phyloP scores from a whole-genome alignment of 148 eudicot genomes.

The Vaccinium darrowii region DNA sequence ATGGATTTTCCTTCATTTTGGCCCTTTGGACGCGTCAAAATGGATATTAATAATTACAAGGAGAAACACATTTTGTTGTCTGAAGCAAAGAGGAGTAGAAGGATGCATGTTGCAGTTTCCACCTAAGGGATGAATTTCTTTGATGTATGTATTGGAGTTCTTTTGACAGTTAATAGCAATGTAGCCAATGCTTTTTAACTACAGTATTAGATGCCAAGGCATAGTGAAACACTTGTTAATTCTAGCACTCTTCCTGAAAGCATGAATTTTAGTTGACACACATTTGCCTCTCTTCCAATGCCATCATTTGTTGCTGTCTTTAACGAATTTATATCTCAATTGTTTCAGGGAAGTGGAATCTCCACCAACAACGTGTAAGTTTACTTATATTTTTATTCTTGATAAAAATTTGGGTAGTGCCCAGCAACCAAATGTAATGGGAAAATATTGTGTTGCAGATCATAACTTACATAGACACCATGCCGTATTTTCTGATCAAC shows the following conservation, averaged over 20 bases:
- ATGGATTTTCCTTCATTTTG: neutral
- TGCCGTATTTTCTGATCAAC: constrained; percentile 26
- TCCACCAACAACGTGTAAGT: constrained; percentile 28
- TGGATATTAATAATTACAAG: neutral
- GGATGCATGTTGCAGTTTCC: neutral
- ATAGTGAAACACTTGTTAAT: neutral
- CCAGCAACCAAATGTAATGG: constrained; percentile 12
- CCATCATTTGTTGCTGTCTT: constrained; percentile 11
- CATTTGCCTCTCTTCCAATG: neutral
- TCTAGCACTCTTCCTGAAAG: neutral
- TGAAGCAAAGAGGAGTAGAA: neutral
- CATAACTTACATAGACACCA: constrained; percentile 27
- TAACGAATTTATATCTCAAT: constrained; percentile 11
- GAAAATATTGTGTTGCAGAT: constrained; percentile 24
- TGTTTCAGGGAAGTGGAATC: constrained; percentile 35
- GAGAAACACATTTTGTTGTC: neutral
- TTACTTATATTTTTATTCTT: neutral
- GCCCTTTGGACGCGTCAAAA: neutral
- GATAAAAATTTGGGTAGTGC: neutral
- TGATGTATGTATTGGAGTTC: neutral
- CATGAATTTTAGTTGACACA: neutral
- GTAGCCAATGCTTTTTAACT: neutral
- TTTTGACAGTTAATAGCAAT: neutral
- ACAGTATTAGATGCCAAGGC: neutral
- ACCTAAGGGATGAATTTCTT: neutral